phyloP scores from a whole-genome alignment of 2,329 filamentous ascomycete genomes.

The Scopulariopsis brevicaulis region DNA sequence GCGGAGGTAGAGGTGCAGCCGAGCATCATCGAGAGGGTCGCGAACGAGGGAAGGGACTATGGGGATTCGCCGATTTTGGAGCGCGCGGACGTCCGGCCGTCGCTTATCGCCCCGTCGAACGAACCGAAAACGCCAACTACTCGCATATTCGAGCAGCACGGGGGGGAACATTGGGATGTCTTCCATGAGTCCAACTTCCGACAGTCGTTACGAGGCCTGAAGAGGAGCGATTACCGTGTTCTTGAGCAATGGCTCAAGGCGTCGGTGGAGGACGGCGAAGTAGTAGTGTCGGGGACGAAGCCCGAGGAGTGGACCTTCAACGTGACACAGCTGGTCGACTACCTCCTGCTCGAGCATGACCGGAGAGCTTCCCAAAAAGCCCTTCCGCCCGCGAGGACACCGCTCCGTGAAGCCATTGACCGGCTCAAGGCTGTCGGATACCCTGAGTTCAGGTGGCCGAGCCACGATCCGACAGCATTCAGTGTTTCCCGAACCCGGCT shows the following conservation, averaged over 20 bases:
- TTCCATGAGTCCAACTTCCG: background rate
- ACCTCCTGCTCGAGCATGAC: slow-evolving; percentile 1
- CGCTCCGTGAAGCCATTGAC: slow-evolving; percentile 1
- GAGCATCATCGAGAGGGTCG: slow-evolving; percentile 2
- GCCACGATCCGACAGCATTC: background rate
- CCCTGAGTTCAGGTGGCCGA: background rate
- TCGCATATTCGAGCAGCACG: background rate
- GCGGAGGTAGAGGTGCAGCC: background rate
- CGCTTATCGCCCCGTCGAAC: background rate
- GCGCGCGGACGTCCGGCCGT: background rate
- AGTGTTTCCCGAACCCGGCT: background rate
- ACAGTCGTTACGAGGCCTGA: background rate
- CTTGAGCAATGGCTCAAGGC: background rate
- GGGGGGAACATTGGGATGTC: background rate
- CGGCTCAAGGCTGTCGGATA: background rate
- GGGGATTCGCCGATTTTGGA: background rate
- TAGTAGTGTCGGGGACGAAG: background rate
- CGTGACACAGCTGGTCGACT: background rate
- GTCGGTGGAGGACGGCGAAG: background rate
- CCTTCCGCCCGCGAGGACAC: background rate
- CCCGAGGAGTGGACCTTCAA: background rate
- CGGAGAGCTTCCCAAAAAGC: background rate
- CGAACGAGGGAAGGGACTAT: background rate
- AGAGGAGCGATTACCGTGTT: background rate
- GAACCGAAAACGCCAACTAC: background rate